Percentiles rank a stretch among this genome's conserved stretches.
Evolutionary conservation across 371 early-diverging fungal species (phyloP).

Genomic region (Zopfochytrium polystomum): DNA sequence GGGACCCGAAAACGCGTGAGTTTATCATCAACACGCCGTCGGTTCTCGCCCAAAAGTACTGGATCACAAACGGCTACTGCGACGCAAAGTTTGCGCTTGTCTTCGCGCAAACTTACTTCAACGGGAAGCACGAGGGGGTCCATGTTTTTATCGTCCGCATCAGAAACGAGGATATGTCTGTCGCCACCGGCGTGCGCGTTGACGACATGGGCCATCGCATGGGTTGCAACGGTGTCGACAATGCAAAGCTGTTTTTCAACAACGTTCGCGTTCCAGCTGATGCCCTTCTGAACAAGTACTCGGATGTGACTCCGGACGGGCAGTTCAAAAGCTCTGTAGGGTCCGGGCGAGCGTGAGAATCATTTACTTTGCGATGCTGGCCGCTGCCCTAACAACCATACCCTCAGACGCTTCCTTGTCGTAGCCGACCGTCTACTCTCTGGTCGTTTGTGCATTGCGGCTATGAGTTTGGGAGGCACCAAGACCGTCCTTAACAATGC

Average conservation of each 20-base stretch:
- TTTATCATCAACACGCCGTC: conserved; percentile 71
- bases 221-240: conserved; percentile 58
- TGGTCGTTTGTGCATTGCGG: conserved; percentile 66
- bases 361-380: too few species aligned
- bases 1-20: conserved; percentile 55
- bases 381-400: too few species aligned
- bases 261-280: conserved; percentile 60
- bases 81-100: conserved; percentile 68
- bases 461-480: conserved; percentile 61
- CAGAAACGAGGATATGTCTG: conserved; percentile 56
- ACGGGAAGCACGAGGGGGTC: conserved; percentile 63
- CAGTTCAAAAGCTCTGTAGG: conserved; percentile 51
- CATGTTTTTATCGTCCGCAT: conserved; percentile 52
- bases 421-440: conserved; percentile 72
- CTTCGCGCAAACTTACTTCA: conserved; percentile 65
- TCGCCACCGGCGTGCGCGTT: conserved; percentile 56
- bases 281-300: conserved; percentile 66
- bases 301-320: conserved; percentile 62
- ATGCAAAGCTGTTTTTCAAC: conserved; percentile 55
- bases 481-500: conserved; percentile 55
- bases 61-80: conserved; percentile 64
- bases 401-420: conserved; percentile 63
- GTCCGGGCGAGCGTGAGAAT: conserved; percentile 56
- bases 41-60: conserved; percentile 65
- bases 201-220: conserved; percentile 67